Base-by-base conservation (phyloP, 768 basidiomycete genomes). In the Panellus pusillus region DNA sequence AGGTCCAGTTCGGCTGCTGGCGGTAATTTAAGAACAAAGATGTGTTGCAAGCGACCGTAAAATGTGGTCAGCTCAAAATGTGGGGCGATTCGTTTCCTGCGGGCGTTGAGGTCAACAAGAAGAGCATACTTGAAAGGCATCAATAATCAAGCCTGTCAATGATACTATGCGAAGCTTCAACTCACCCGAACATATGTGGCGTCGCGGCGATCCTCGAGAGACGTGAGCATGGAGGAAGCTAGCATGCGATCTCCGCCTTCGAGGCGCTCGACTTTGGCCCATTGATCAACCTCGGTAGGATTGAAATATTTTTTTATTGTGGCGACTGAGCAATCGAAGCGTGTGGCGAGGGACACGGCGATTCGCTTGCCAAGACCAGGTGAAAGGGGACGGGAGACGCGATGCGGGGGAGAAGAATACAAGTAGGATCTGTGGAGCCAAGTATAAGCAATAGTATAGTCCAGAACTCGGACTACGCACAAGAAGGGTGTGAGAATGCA, bases 171-270 rank as follows among this genome's bases (percentile, higher is more conserved):
- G 7, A 4, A 27, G 14, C 7, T 2, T 38, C 6, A 4, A 59
- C 64, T 19, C 55, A 70, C 68, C 17, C 65, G 47, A n/a, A 70
- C 61, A 54, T 44, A 68, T 0, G 64, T 58, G 0, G 64, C 60
- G 52, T 70, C 67, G 3, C 63, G 51, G 1, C 38, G 29, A 32
- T 65, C 65, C 8, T 61, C 63, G 6, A 28, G 9, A 20, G 32
- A 9, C n/a, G 13, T 18, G 0, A 44, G 19, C 12, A 66, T 28
- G 0, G 42, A 38, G 0, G 54, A 20, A 4, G 65, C 59, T 19
- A 53, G 31, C 42, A 65, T 60, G 0, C 37, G 43, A 52, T 68
- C 68, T 3, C 66, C 69, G 15, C 46, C 65, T 42, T 61, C 47
- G 5, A 59, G n/a, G 5, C 47, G 47, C 39, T 55, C 52, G 1